phyloP scores from a whole-genome alignment of 371 early-diverging fungal genomes.

The Conidiobolus incongruus region DNA sequence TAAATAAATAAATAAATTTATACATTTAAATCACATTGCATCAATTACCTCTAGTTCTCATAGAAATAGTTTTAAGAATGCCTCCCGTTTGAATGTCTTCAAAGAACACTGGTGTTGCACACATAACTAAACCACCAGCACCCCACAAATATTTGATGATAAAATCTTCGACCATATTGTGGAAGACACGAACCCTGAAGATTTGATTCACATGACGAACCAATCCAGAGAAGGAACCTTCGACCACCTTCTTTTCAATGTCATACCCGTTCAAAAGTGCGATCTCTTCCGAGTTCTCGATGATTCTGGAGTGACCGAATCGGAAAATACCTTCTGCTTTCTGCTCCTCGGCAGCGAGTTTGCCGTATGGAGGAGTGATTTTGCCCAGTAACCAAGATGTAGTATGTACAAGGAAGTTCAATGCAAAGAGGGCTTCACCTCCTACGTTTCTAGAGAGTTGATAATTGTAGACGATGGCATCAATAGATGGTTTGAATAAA shows the following conservation, averaged over 20 bases:
- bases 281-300: conserved; percentile 77
- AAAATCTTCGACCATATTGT: conserved; percentile 78
- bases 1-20: neutral
- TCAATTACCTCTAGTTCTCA: conserved; percentile 24
- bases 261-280: conserved; percentile 61
- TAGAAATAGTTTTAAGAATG: conserved; percentile 17
- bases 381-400: conserved; percentile 47
- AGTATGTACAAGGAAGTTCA: conserved; percentile 40
- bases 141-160: conserved; percentile 90
- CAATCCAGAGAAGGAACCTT: conserved; percentile 41
- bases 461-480: conserved; percentile 64
- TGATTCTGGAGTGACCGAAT: conserved; percentile 61
- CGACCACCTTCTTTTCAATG: conserved; percentile 50
- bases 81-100: conserved; percentile 20
- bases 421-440: conserved; percentile 37
- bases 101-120: conserved; percentile 81
- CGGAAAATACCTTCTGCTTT: conserved; percentile 66
- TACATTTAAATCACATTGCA: neutral
- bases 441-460: conserved; percentile 64
- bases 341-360: conserved; percentile 62
- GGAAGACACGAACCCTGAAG: conserved; percentile 50
- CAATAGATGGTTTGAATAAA: conserved; percentile 68
- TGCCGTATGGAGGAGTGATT: conserved; percentile 74
- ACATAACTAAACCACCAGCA: conserved; percentile 72
- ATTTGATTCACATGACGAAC: conserved; percentile 65